phyloP scores from a whole-genome alignment of 345 rosid genomes.

The Eucalyptus camaldulensis region DNA sequence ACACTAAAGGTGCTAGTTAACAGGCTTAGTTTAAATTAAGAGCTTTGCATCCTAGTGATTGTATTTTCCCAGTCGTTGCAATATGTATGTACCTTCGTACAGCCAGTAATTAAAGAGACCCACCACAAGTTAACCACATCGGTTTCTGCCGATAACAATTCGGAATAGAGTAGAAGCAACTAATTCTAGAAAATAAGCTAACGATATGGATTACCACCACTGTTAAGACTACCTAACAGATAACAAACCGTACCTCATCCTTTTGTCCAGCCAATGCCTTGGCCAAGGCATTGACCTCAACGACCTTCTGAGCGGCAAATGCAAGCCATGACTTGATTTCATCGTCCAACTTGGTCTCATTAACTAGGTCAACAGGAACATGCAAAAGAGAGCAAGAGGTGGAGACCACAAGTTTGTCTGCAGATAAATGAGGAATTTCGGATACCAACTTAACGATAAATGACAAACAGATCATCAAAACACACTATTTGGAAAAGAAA shows the following conservation, averaged over 20 bases:
- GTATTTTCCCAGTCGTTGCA: too few relatives aligned
- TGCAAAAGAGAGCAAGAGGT: slow-evolving; percentile 93
- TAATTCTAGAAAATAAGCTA: background rate
- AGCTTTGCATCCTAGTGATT: too few relatives aligned
- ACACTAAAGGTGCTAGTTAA: background rate
- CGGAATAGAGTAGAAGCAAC: background rate
- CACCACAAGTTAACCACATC: background rate
- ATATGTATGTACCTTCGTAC: background rate
- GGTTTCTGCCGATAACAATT: background rate
- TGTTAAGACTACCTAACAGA: background rate
- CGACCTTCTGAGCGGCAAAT: slow-evolving; percentile 86
- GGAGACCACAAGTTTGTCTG: slow-evolving; percentile 82
- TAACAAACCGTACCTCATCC: slow-evolving; percentile 48
- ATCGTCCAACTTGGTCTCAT: slow-evolving; percentile 46
- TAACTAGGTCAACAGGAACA: slow-evolving; percentile 18
- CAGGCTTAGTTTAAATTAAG: too few relatives aligned
- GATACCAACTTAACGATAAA: background rate
- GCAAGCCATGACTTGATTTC: slow-evolving; percentile 92
- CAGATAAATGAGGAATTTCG: background rate
- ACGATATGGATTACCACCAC: background rate
- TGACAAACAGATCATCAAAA: background rate
- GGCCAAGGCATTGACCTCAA: slow-evolving; percentile 91
- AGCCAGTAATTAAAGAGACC: background rate
- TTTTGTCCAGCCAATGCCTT: slow-evolving; percentile 57
- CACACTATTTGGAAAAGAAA: background rate